phyloP scores from a whole-genome alignment of 352 stramenopile genomes.

The Peronospora tabacina region DNA sequence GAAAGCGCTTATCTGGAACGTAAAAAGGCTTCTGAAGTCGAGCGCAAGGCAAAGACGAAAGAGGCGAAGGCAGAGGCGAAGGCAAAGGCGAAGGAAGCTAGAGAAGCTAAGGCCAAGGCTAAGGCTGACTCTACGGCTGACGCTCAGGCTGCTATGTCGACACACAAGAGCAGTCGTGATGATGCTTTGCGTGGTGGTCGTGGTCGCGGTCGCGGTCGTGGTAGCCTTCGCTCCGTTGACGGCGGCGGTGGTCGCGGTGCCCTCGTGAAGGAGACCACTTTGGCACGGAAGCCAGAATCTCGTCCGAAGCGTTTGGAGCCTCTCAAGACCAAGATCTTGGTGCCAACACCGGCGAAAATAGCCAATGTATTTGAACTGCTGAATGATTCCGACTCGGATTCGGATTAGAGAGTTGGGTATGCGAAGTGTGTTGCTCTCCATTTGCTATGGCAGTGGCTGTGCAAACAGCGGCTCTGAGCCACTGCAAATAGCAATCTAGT shows the following conservation, averaged over 20 bases:
- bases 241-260: constrained; percentile 25
- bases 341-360: constrained; percentile 48
- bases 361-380: constrained; percentile 57
- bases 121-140: constrained; percentile 13
- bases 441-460: constrained; percentile 5
- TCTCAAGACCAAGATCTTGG: constrained; percentile 43
- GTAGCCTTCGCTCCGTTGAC: constrained; percentile 24
- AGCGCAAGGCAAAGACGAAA: constrained; percentile 32
- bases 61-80: constrained; percentile 25
- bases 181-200: constrained; percentile 28
- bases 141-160: constrained; percentile 10
- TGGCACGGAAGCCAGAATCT: constrained; percentile 39
- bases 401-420: constrained; percentile 23
- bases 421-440: constrained; percentile 11
- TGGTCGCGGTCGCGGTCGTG: constrained; percentile 36
- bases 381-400: constrained; percentile 72
- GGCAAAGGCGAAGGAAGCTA: constrained; percentile 18
- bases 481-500: constrained; percentile 12
- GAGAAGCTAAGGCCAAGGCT: constrained; percentile 13
- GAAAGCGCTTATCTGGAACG: too few relatives aligned
- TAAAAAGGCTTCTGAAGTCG: constrained; percentile 35
- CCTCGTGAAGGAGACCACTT: constrained; percentile 21
- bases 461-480: neutral
- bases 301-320: constrained; percentile 43
- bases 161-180: constrained; percentile 18